A percentile compares a stretch with the other conserved stretches of the same genome.
Evolutionary conservation across 257 asterid species (phyloP).

Genomic region (Solanum pimpinellifolium): DNA sequence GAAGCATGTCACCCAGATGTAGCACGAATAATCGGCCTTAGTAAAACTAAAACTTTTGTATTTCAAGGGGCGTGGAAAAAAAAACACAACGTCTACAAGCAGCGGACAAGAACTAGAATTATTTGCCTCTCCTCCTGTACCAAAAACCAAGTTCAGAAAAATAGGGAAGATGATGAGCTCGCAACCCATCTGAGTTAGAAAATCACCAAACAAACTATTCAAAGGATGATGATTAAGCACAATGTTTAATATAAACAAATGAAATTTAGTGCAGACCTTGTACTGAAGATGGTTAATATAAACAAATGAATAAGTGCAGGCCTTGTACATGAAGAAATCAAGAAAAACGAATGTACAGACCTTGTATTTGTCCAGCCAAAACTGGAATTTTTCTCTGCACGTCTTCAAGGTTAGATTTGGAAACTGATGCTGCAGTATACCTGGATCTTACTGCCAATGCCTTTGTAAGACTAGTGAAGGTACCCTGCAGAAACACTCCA

Average conservation of each 20-base stretch:
- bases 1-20: not conserved
- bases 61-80: not conserved
- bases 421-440: conserved; percentile 18
- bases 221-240: not conserved
- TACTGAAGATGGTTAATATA: not conserved
- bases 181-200: not conserved
- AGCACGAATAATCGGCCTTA: not conserved
- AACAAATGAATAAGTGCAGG: not conserved
- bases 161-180: not conserved
- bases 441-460: conserved; percentile 20
- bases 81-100: not conserved
- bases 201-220: not conserved
- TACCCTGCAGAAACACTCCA: conserved; percentile 36
- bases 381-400: conserved; percentile 18
- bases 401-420: conserved; percentile 33
- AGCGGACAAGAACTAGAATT: not conserved
- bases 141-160: not conserved
- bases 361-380: conserved; percentile 29
- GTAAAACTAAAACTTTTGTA: not conserved
- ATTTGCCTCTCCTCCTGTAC: not conserved
- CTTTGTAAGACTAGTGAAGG: conserved; percentile 30
- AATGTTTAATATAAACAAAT: not conserved
- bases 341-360: conserved; percentile 13
- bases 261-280: not conserved
- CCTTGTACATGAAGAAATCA: not conserved